Percentiles rank a stretch among this genome's conserved stretches.
phyloP scores from a whole-genome alignment of 2,329 filamentous ascomycete species.

The Fusarium hainanense region DNA sequence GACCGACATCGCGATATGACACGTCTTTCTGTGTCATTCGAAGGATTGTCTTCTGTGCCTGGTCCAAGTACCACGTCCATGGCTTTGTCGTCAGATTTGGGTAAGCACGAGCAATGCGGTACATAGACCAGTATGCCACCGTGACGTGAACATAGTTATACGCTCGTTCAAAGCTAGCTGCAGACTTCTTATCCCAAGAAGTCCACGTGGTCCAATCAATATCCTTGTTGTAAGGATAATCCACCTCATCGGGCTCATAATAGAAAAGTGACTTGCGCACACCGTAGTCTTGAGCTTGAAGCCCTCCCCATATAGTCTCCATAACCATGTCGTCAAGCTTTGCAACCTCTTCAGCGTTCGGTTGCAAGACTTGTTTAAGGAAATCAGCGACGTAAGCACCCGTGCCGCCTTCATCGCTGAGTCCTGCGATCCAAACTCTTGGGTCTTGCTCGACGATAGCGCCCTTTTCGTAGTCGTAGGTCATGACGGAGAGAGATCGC shows the following conservation, averaged over 20 bases:
- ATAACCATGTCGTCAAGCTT: slow-evolving; percentile 66
- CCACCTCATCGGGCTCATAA: slow-evolving; percentile 59
- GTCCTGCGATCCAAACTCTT: slow-evolving; percentile 68
- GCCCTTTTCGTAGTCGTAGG: slow-evolving; percentile 63
- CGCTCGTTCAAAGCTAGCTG: slow-evolving; percentile 61
- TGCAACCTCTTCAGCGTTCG: slow-evolving; percentile 59
- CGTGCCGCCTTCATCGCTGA: slow-evolving; percentile 69
- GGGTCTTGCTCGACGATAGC: slow-evolving; percentile 58
- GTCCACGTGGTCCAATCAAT: slow-evolving; percentile 63
- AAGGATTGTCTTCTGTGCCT: slow-evolving; percentile 63
- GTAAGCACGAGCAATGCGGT: slow-evolving; percentile 63
- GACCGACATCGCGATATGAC: slow-evolving; percentile 58
- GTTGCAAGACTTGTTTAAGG: slow-evolving; percentile 65
- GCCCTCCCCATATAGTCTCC: slow-evolving; percentile 60
- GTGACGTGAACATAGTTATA: slow-evolving; percentile 70
- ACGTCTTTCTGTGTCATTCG: slow-evolving; percentile 53
- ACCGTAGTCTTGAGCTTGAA: slow-evolving; percentile 60
- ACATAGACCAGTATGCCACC: slow-evolving; percentile 67
- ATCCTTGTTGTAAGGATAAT: slow-evolving; percentile 56
- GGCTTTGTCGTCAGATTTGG: slow-evolving; percentile 56
- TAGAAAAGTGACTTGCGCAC: slow-evolving; percentile 68
- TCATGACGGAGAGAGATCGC: slow-evolving; percentile 65
- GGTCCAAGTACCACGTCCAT: slow-evolving; percentile 66
- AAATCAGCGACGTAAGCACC: slow-evolving; percentile 66
- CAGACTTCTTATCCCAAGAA: slow-evolving; percentile 61